phyloP scores from a whole-genome alignment of 345 rosid genomes.

The Arabis hirsuta region DNA sequence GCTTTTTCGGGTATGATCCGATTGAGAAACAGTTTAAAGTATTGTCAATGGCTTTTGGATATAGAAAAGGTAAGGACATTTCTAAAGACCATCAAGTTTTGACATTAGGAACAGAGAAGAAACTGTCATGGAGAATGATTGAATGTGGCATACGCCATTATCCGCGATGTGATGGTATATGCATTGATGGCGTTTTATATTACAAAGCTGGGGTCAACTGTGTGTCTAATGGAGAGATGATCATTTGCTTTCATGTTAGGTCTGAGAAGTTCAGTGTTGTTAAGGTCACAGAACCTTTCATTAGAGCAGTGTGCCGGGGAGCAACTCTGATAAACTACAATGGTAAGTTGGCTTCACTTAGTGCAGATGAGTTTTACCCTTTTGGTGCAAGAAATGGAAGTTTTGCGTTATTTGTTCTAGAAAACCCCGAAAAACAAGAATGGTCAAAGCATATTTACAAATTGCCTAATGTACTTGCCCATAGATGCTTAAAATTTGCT shows the following conservation, averaged over 20 bases:
- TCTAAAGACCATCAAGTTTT: conserved; percentile 6
- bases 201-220: not conserved
- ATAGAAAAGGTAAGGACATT: not conserved
- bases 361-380: no score
- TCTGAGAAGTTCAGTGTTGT: not conserved
- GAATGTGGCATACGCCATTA: not conserved
- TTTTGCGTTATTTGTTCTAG: not conserved
- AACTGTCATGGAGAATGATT: conserved; percentile 4
- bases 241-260: conserved; percentile 10
- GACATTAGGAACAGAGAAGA: not conserved
- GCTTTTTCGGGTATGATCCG: conserved; percentile 5
- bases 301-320: not conserved
- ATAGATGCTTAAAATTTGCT: not conserved
- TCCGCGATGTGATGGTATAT: not conserved
- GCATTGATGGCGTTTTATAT: conserved; percentile 19
- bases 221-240: no score
- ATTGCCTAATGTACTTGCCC: not conserved
- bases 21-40: not conserved
- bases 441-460: not conserved
- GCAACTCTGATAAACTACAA: conserved; percentile 6
- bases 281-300: not conserved
- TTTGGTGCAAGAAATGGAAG: not conserved
- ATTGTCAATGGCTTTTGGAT: not conserved
- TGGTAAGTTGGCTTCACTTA: not conserved
- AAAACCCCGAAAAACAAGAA: not conserved